Conservation (phyloP, 192 early-diverging fungal genomes). For the Gamsiella multidivaricata region DNA sequence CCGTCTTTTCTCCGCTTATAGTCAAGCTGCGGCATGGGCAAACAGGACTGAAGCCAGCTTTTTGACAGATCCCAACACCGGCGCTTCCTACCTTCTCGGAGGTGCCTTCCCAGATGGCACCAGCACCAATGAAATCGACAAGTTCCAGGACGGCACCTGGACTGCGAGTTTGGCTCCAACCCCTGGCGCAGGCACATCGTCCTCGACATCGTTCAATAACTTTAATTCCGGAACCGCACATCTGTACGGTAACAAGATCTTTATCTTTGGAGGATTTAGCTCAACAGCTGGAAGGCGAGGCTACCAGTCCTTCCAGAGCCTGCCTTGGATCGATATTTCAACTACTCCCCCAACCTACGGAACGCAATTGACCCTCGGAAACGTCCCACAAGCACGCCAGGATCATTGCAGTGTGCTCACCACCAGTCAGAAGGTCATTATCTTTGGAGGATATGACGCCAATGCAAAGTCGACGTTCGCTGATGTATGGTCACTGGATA, state of each 20-base stretch:
- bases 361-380: conserved; percentile 21
- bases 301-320: conserved; percentile 22
- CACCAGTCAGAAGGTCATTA: conserved; percentile 25
- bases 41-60: conserved; percentile 8
- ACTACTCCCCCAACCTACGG: conserved; percentile 7
- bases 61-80: conserved; percentile 22
- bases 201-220: background rate
- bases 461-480: conserved; percentile 2
- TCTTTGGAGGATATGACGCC: conserved; percentile 38
- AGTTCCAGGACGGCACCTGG: conserved; percentile 14
- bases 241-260: conserved; percentile 20
- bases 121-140: conserved; percentile 31
- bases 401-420: conserved; percentile 46
- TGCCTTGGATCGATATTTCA: conserved; percentile 20
- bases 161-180: background rate
- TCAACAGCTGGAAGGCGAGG: conserved; percentile 6
- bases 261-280: conserved; percentile 32
- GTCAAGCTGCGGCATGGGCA: conserved; percentile 35
- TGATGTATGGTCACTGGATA: conserved; percentile 41
- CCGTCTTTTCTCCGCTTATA: background rate
- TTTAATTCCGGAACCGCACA: conserved; percentile 21
- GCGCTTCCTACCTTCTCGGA: conserved; percentile 17
- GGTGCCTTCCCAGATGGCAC: conserved; percentile 12
- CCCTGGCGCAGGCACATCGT: background rate
- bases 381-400: conserved; percentile 21